Conservation (phyloP, 1,284 basidiomycete species). For the Malassezia caprae region DNA sequence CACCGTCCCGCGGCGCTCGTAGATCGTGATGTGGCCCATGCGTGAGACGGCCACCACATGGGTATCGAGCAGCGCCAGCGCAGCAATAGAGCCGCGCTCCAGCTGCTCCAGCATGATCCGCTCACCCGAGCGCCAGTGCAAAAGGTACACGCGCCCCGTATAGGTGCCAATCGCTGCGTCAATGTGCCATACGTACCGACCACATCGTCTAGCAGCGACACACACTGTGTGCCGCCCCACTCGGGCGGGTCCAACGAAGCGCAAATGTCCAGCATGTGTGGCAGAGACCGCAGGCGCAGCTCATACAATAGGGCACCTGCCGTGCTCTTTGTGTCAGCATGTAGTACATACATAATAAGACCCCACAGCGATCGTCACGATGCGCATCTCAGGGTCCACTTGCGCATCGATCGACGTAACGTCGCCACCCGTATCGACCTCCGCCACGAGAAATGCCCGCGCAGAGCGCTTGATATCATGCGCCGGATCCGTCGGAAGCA, state of each 20-base stretch:
- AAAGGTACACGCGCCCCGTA: constrained; percentile 14
- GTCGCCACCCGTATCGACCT: constrained; percentile 22
- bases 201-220: constrained; percentile 10
- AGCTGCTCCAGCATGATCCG: constrained; percentile 9
- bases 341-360: constrained; percentile 15
- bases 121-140: constrained; percentile 16
- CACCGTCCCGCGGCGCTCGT: neutral
- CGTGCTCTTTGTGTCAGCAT: neutral
- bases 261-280: constrained; percentile 14
- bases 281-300: constrained; percentile 9
- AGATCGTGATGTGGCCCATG: constrained; percentile 10
- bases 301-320: constrained; percentile 20
- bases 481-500: constrained; percentile 7
- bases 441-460: constrained; percentile 17
- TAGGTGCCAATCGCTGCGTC: constrained; percentile 20
- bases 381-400: neutral
- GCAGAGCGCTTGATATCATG: constrained; percentile 6
- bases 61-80: constrained; percentile 10
- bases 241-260: constrained; percentile 17
- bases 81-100: constrained; percentile 14
- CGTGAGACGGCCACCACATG: constrained; percentile 14
- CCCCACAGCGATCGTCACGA: constrained; percentile 17
- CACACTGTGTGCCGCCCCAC: constrained; percentile 23
- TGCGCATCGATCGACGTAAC: constrained; percentile 19
- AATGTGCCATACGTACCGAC: constrained; percentile 7